Percentiles rank a stretch among this genome's conserved stretches.
Conservation (phyloP, 306 rosid genomes). For the Corylus americana region DNA sequence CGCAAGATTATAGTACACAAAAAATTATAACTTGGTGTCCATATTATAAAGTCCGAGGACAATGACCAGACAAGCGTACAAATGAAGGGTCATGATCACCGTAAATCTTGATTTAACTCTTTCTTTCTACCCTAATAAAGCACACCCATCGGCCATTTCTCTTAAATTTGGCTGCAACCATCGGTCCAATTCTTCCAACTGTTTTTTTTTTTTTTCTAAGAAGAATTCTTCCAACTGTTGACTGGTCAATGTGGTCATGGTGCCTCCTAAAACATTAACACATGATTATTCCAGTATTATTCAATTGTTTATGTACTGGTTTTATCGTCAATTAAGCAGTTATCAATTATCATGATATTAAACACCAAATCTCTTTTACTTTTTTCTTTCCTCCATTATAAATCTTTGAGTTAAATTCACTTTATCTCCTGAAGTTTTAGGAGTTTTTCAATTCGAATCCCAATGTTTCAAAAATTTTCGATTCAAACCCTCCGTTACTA, state of each 20-base stretch:
- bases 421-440: no score
- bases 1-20: conserved; percentile 32
- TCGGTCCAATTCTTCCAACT: conserved; percentile 22
- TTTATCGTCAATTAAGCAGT: not conserved
- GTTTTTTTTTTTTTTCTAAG: not conserved
- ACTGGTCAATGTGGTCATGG: not conserved
- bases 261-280: not conserved
- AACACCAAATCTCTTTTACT: not conserved
- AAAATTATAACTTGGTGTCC: conserved; percentile 33
- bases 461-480: no score
- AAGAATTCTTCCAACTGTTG: conserved; percentile 14
- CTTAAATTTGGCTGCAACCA: conserved; percentile 6
- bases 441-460: no score
- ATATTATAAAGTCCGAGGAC: conserved; percentile 17
- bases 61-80: conserved; percentile 40
- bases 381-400: not conserved
- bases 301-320: not conserved
- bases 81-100: conserved; percentile 29
- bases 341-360: no score
- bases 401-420: no score
- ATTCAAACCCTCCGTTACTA: no score
- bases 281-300: conserved; percentile 8
- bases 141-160: not conserved
- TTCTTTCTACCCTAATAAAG: conserved; percentile 20
- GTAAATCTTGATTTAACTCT: conserved; percentile 19